These are phyloP conservation scores for Aureobasidium sp. DNA, from an alignment of 2,329 filamentous ascomycete genomes.

Conservation along the genomic window DNA sequence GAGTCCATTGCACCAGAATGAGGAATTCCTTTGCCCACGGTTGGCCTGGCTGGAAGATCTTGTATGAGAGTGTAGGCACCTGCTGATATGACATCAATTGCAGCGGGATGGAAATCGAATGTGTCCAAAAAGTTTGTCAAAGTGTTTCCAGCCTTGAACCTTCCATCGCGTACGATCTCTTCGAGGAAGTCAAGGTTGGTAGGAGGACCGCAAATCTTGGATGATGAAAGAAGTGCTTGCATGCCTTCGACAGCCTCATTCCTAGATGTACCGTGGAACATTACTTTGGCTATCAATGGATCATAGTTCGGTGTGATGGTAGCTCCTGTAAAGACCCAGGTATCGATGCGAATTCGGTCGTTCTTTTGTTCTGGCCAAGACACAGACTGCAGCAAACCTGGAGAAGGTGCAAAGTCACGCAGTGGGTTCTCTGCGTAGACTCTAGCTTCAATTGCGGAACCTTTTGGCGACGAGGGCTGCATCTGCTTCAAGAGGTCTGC, in stretches of 20 bases:
- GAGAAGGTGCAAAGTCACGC: slow-evolving; percentile 49
- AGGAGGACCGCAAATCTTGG: slow-evolving; percentile 43
- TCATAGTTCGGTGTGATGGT: slow-evolving; percentile 50
- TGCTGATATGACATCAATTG: slow-evolving; percentile 47
- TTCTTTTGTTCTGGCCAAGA: slow-evolving; percentile 39
- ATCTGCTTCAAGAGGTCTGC: slow-evolving; percentile 32
- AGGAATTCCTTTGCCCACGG: slow-evolving; percentile 49
- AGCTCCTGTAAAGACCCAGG: slow-evolving; percentile 52
- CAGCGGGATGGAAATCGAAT: slow-evolving; percentile 42
- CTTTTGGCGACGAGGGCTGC: slow-evolving; percentile 35
- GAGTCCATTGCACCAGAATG: slow-evolving; percentile 55
- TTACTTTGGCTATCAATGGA: slow-evolving; percentile 50
- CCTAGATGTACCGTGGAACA: slow-evolving; percentile 41
- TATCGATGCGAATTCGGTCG: slow-evolving; percentile 48
- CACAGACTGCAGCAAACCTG: slow-evolving; percentile 50
- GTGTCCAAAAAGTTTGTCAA: slow-evolving; percentile 47
- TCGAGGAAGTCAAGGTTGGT: slow-evolving; percentile 51
- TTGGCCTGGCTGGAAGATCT: slow-evolving; percentile 49
- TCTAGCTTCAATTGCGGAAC: slow-evolving; percentile 44
- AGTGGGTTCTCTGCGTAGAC: slow-evolving; percentile 52
- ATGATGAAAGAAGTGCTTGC: slow-evolving; percentile 33
- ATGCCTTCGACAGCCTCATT: slow-evolving; percentile 38
- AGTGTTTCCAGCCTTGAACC: slow-evolving; percentile 43
- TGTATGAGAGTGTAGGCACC: slow-evolving; percentile 52
- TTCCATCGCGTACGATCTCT: slow-evolving; percentile 37